phyloP scores from a whole-genome alignment of 441 rosid species.

The Adansonia madagascariensis region DNA sequence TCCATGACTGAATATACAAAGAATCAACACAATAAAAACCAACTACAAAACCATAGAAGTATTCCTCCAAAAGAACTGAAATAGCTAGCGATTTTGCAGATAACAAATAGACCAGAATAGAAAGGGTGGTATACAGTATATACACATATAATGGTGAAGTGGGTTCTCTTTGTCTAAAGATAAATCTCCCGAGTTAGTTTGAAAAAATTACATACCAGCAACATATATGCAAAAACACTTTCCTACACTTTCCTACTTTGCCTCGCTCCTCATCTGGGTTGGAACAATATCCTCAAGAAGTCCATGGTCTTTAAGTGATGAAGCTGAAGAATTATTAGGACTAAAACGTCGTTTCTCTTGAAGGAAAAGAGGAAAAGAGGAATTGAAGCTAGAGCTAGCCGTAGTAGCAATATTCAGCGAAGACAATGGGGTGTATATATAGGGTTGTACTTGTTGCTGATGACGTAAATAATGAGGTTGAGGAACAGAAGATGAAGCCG shows the following conservation, averaged over 20 bases:
- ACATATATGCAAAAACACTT: background rate
- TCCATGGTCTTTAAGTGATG: slow-evolving; percentile 63
- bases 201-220: slow-evolving; percentile 33
- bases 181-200: slow-evolving; percentile 34
- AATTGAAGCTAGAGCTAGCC: slow-evolving; percentile 28
- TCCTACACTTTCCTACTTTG: slow-evolving; percentile 30
- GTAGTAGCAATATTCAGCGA: slow-evolving; percentile 41
- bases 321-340: slow-evolving; percentile 32
- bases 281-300: slow-evolving; percentile 92
- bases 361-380: slow-evolving; percentile 36
- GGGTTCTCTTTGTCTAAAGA: slow-evolving; percentile 24
- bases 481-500: slow-evolving; percentile 31
- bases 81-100: slow-evolving; percentile 23
- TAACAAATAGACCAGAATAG: background rate
- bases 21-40: slow-evolving; percentile 29
- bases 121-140: slow-evolving; percentile 5
- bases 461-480: slow-evolving; percentile 46
- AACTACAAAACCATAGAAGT: background rate
- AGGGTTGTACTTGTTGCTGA: slow-evolving; percentile 34
- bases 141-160: slow-evolving; percentile 22
- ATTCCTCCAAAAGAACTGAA: slow-evolving; percentile 14
- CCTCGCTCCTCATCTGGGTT: slow-evolving; percentile 56
- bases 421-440: slow-evolving; percentile 41
- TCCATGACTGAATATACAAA: slow-evolving; percentile 34
- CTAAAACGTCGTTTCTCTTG: slow-evolving; percentile 42